Evolutionary conservation across 2,329 filamentous ascomycete genomes (phyloP).

Genomic region (Penicillium sp.): DNA sequence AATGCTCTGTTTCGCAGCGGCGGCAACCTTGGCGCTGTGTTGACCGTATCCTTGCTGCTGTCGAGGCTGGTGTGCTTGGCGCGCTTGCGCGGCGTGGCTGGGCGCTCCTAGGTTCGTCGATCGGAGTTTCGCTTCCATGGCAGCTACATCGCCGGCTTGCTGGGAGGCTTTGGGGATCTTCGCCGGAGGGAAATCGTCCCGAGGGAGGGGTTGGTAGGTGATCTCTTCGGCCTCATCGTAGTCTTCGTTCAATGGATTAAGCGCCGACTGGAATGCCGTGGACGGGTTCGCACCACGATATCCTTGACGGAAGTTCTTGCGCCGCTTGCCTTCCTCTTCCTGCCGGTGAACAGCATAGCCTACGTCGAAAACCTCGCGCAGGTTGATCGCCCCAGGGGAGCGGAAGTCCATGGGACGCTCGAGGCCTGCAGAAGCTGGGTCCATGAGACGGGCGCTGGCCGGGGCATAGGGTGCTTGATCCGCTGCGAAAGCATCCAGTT

Average conservation of each 20-base stretch:
- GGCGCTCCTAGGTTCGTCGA: constrained; percentile 63
- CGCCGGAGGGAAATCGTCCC: too few relatives aligned
- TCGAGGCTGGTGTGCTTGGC: constrained; percentile 48
- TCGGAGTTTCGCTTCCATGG: constrained; percentile 78
- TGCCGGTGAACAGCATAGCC: constrained; percentile 95
- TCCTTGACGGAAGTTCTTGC: constrained; percentile 70
- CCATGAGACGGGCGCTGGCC: constrained; percentile 47
- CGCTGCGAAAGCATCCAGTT: constrained; percentile 47
- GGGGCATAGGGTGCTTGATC: constrained; percentile 37
- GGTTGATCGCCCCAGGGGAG: constrained; percentile 84
- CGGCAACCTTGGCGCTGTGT: constrained; percentile 73
- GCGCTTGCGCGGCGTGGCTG: constrained; percentile 54
- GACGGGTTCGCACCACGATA: constrained; percentile 54
- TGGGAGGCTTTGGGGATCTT: too few relatives aligned
- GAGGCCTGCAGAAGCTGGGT: constrained; percentile 48
- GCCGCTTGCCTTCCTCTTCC: constrained; percentile 87
- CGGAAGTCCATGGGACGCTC: constrained; percentile 81
- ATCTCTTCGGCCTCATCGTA: constrained; percentile 52
- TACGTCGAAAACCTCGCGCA: constrained; percentile 95
- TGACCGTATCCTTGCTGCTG: constrained; percentile 66
- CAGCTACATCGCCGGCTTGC: constrained; percentile 65
- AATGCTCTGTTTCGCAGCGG: constrained; percentile 69
- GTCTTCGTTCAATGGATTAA: constrained; percentile 58
- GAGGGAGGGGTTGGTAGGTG: constrained; percentile 48
- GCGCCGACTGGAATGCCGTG: constrained; percentile 51